These are phyloP conservation scores for Crassisporium funariophilum DNA, from an alignment of 768 basidiomycete species.

Conservation along the genomic window DNA sequence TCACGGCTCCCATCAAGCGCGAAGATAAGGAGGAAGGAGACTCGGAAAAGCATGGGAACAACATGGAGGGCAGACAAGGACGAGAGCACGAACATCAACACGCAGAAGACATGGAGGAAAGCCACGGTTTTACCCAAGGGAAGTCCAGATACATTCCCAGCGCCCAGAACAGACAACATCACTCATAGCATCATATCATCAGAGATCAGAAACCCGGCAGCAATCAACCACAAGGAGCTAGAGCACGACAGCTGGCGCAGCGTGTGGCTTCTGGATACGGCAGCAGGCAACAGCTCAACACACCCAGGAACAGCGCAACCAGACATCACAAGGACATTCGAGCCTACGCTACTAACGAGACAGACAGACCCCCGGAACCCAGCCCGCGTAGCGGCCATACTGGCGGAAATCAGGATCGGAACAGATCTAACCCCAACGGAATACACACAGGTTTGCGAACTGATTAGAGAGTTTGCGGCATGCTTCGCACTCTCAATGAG, in stretches of 20 bases:
- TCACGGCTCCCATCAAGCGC: not conserved
- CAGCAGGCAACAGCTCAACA: not conserved
- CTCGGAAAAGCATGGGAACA: not conserved
- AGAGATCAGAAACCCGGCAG: not conserved
- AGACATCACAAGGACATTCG: constrained; percentile 15
- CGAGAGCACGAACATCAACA: too few relatives aligned
- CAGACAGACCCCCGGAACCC: constrained; percentile 25
- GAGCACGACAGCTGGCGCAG: constrained; percentile 9
- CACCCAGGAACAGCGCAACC: constrained; percentile 15
- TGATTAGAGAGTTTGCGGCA: constrained; percentile 36
- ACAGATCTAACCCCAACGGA: constrained; percentile 28
- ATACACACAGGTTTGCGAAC: constrained; percentile 8
- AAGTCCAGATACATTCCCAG: too few relatives aligned
- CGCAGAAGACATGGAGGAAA: too few relatives aligned
- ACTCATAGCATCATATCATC: not conserved
- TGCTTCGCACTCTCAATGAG: constrained; percentile 36
- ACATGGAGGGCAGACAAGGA: too few relatives aligned
- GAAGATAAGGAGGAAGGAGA: not conserved
- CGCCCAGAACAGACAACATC: too few relatives aligned
- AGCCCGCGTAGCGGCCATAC: constrained; percentile 19
- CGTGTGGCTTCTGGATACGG: constrained; percentile 10
- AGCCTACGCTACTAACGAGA: constrained; percentile 14
- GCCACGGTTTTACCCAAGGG: too few relatives aligned
- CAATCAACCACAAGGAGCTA: not conserved
- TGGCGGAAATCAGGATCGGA: constrained; percentile 26